These are phyloP conservation scores for Gastrolobium villosum DNA, from an alignment of 306 rosid genomes.

Conservation along the genomic window DNA sequence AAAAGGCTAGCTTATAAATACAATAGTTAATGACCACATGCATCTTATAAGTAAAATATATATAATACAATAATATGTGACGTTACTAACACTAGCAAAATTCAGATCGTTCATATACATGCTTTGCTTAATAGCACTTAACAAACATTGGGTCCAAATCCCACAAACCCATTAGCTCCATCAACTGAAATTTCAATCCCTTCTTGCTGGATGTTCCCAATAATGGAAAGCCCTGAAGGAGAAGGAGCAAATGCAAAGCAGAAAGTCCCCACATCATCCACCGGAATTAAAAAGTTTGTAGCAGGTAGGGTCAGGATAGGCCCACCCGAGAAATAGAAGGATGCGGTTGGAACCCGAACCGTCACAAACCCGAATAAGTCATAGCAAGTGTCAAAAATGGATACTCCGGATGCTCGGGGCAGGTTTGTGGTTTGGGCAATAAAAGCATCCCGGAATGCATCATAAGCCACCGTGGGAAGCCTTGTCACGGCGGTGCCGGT, in stretches of 20 bases:
- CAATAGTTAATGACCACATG: conserved; percentile 34
- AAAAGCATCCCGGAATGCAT: conserved; percentile 74
- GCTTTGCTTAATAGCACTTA: conserved; percentile 38
- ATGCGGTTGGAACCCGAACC: conserved; percentile 91
- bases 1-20: conserved; percentile 39
- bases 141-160: conserved; percentile 93
- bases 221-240: conserved; percentile 70
- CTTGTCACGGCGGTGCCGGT: conserved; percentile 96
- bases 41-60: conserved; percentile 12
- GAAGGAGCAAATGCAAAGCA: conserved; percentile 91
- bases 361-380: conserved; percentile 79
- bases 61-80: conserved; percentile 37
- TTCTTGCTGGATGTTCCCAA: conserved; percentile 97
- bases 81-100: conserved; percentile 53
- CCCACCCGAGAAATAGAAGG: conserved; percentile 88
- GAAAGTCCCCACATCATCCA: conserved; percentile 80
- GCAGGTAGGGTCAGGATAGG: conserved; percentile 91
- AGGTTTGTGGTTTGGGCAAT: conserved; percentile 71
- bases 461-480: conserved; percentile 73
- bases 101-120: conserved; percentile 32
- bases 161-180: conserved; percentile 88
- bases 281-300: conserved; percentile 82
- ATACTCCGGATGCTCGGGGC: conserved; percentile 70
- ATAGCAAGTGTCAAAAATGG: conserved; percentile 91
- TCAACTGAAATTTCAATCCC: conserved; percentile 92